Percentiles rank a stretch among this genome's conserved stretches.
phyloP scores from a whole-genome alignment of 768 basidiomycete species.

The Macrolepiota dolichaula region DNA sequence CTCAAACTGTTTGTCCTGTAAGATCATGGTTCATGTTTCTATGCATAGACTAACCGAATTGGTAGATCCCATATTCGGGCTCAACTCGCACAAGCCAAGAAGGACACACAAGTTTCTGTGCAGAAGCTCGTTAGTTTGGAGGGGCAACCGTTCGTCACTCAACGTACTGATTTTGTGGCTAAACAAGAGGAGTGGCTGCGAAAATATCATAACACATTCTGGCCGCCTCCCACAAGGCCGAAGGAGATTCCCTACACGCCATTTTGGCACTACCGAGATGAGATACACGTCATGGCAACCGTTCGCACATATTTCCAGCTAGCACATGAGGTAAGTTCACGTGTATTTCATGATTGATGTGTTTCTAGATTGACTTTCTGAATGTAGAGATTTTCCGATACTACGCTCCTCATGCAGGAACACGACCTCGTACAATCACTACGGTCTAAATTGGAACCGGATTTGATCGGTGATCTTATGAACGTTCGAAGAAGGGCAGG shows the following conservation, averaged over 20 bases:
- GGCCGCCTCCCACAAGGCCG: neutral
- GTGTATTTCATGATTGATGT: neutral
- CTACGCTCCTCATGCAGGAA: slow-evolving; percentile 48
- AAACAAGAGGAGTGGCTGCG: slow-evolving; percentile 21
- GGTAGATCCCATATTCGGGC: neutral
- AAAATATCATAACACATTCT: neutral
- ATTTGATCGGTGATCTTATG: slow-evolving; percentile 27
- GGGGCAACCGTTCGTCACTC: slow-evolving; percentile 31
- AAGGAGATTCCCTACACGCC: too few species aligned
- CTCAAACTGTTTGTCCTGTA: slow-evolving; percentile 11
- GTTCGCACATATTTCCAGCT: slow-evolving; percentile 56
- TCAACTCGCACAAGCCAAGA: neutral
- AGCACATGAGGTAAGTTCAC: slow-evolving; percentile 43
- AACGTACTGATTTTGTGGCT: slow-evolving; percentile 19
- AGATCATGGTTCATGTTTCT: neutral
- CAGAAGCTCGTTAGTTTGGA: slow-evolving; percentile 36
- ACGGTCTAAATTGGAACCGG: slow-evolving; percentile 27
- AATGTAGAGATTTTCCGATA: slow-evolving; percentile 51
- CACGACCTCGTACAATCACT: slow-evolving; percentile 39
- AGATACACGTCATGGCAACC: slow-evolving; percentile 49
- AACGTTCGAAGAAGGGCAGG: slow-evolving; percentile 11
- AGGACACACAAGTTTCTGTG: slow-evolving; percentile 15
- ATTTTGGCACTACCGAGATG: slow-evolving; percentile 27
- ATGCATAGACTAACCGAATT: neutral
- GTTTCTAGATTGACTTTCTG: neutral